Percentiles rank a stretch among this genome's conserved stretches.
Evolutionary conservation across 257 asterid species (phyloP).

Genomic region (Solanum peruvianum): DNA sequence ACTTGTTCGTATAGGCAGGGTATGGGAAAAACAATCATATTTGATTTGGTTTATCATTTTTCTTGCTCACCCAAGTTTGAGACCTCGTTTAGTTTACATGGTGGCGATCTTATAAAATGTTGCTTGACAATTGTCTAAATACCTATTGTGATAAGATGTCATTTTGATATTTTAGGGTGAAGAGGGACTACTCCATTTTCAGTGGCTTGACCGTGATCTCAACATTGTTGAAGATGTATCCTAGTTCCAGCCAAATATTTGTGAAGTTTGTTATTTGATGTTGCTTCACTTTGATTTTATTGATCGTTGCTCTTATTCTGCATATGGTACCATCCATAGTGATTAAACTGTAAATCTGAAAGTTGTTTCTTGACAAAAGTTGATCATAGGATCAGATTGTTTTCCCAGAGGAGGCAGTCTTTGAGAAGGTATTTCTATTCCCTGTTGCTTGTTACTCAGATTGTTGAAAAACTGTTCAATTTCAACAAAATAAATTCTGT

Average conservation of each 20-base stretch:
- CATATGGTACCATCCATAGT: not conserved
- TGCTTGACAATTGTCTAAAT: not conserved
- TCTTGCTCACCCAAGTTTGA: not conserved
- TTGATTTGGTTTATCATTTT: not conserved
- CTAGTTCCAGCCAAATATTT: constrained; percentile 9
- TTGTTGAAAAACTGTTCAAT: not conserved
- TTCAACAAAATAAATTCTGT: not conserved
- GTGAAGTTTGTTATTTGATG: not conserved
- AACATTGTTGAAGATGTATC: constrained; percentile 84
- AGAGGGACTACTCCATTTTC: constrained; percentile 84
- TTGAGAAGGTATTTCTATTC: constrained; percentile 55
- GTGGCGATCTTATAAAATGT: not conserved
- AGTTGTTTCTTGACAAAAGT: constrained; percentile 36
- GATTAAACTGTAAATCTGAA: not conserved
- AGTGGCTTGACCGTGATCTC: constrained; percentile 75
- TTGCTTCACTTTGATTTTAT: not conserved
- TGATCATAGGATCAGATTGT: constrained; percentile 73
- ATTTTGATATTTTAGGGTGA: constrained; percentile 42
- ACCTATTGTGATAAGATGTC: not conserved
- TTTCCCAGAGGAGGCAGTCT: constrained; percentile 85
- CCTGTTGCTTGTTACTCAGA: not conserved
- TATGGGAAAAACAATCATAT: constrained; percentile 17
- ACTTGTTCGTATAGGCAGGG: constrained; percentile 87
- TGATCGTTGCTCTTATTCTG: not conserved
- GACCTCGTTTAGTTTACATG: not conserved